Base-by-base conservation (phyloP, 1,284 basidiomycete species). In the Cryptococcus wingfieldii region DNA sequence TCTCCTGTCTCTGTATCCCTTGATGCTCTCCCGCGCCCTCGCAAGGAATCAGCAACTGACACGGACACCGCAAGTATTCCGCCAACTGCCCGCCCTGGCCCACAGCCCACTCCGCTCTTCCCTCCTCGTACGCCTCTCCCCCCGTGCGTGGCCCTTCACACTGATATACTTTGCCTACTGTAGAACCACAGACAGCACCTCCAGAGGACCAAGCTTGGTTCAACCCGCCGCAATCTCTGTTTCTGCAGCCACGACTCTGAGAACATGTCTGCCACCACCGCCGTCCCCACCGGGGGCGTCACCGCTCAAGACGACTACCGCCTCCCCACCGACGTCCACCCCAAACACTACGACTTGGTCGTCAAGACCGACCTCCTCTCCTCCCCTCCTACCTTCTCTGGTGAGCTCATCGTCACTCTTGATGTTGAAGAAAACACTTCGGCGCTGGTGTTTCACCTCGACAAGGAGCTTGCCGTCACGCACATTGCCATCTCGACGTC, bases 341-440 rank as follows among this genome's bases (percentile, higher is more conserved):
- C 68, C 14, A 63, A 47, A 27, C 90, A 94, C 76, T 97, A 96
- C 77, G 88, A 80, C 66, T 76, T 96, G 51, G 86, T 84, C 48
- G 80, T 95, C 76, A 86, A 80, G 72, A 94, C 93, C 3, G 88
- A 95, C 77, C 82, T 97, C 51, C 81, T 87, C 59, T 81, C 82
- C 25, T 80, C 84, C 51, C 82, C 77, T 19, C 70, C 69, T 19
- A 54, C 62, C 19, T 97, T 93, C 71, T 81, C 84, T 41, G 94
- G 94, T 43, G 82, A 87, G 55, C 89, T 86, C 34, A 84, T 85
- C 65, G 84, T 92, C 62, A 89, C 88, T 64, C 79, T 97, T 57
- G 82, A 90, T 56, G 79, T 95, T 53, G 76, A 82, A 53, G 77
- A 84, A 60, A 82, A 86, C 59, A 90, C 89, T 2, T 59, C 68